Evolutionary conservation across 768 basidiomycete genomes (phyloP), one percentile per base, ranked within the genome.

Genomic region (Melanogaster broomeanus): DNA sequence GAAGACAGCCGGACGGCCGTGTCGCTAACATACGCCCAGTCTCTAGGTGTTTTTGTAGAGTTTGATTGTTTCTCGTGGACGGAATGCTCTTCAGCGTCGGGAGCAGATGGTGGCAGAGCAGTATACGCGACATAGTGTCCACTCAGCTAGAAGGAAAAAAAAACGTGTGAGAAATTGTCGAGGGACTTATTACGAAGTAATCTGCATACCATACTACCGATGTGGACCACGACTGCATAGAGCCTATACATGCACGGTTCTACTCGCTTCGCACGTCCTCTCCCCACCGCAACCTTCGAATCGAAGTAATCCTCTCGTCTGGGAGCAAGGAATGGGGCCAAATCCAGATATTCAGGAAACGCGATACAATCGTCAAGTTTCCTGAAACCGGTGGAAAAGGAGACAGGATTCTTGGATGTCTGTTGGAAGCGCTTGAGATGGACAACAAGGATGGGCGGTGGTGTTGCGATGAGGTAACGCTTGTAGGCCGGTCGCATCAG

Each of bases 351-450:
- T 66, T 93, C 90, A 0, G 95, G 95, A 71, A 97, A 98, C 40
- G 89, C 80, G 22, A 97, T 83, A 56, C 83, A 93, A 62, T 96
- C 93, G 58, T 98, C 95, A 48, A 96, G 71, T 72, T 95, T 95
- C 76, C 90, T 91, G 69, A 88, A 88, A 18, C 84, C 83, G 41
- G 80, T 80, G 33, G 85, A 81, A 60, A 86, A 83, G 16, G 83
- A 81, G 51, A 85, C 69, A 5, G 81, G 77, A 45, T 77, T 76
- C 70, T 86, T 88, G 35, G 77, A 74, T 8, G 86, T 77, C 63
- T 96, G 93, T 70, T 96, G 92, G 72, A 98, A 98, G 41, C 95
- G 82, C 73, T 98, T 98, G 44, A 97, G 79, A 60, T 98, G 95
- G 52, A 98, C 81, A 45, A 95, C 90, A 50, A 98, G 82, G 28